A percentile compares a stretch with the other conserved stretches of the same genome.
phyloP scores from a whole-genome alignment of 345 rosid species.

The Citrus unshiu region DNA sequence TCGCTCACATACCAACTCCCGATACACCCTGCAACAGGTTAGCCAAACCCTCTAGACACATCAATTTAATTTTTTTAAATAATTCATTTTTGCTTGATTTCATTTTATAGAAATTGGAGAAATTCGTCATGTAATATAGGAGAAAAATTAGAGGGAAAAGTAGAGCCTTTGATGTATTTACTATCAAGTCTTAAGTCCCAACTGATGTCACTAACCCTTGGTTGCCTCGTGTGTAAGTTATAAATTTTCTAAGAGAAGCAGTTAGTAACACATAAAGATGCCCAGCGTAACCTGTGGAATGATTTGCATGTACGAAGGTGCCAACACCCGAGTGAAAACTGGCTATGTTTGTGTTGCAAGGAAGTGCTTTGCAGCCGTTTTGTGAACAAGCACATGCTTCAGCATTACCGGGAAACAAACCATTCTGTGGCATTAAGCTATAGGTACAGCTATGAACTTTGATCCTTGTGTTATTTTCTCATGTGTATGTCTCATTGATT shows the following conservation, averaged over 20 bases:
- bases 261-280: too few species aligned
- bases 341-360: conserved; percentile 82
- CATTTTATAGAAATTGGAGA: background rate
- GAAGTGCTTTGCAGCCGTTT: conserved; percentile 90
- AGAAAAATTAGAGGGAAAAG: too few species aligned
- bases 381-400: conserved; percentile 84
- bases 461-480: too few species aligned
- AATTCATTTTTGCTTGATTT: background rate
- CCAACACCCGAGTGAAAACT: conserved; percentile 73
- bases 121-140: background rate
- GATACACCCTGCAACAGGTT: conserved; percentile 70
- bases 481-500: background rate
- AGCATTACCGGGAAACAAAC: conserved; percentile 56
- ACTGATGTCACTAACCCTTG: too few species aligned
- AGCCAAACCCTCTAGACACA: background rate
- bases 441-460: conserved; percentile 35
- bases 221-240: too few species aligned
- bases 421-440: conserved; percentile 76
- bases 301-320: conserved; percentile 45
- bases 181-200: too few species aligned
- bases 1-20: conserved; percentile 59
- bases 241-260: too few species aligned
- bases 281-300: background rate
- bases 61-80: background rate
- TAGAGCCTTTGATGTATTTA: too few species aligned